Base-by-base conservation (phyloP, 2,329 filamentous ascomycete species). In the Dryadomyces sulphureus region DNA sequence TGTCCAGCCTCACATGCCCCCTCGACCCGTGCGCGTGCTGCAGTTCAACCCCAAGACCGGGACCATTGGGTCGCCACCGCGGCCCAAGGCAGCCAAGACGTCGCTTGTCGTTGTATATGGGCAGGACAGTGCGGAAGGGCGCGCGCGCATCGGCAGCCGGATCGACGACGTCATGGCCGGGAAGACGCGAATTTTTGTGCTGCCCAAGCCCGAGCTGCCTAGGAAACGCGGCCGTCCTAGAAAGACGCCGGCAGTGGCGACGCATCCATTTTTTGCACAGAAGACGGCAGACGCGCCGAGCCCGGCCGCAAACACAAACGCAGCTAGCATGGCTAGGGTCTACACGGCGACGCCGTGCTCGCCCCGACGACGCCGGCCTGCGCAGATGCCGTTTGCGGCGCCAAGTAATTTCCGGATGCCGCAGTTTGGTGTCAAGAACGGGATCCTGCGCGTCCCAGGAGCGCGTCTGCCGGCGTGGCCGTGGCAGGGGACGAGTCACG, bases 381-480 rank as follows among this genome's bases (percentile, higher is more conserved):
- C 9, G 12, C 6, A 56, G 8, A 43, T 52, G 2, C 46, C 54
- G 0, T 49, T 60, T 4, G 59, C 55, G 14, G 62, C 60, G 21
- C 16, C 34, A 7, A n/a, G 5, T 16, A n/a, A 7, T 11, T 43
- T 47, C 5, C 30, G 41, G 19, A 48, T 63, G 16, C 63, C 67
- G 0, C 61, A 64, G 12, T 69, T 73, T 49, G 68, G 72, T 3
- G 55, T 60, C 22, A 69, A 62, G 46, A 64, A 65, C 5, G 54
- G 59, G 3, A 66, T 64, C 0, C 55, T 76, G 5, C 85, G 76
- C 54, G 68, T 81, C n/a, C 76, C 79, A 0, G 84, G 82, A 2
- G 69, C 79, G 8, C 65, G 68, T 50, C 69, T 84, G 45, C 74
- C 84, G 4, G 67, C 76, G n/a, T 92, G 84, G 81, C 85, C 85